Conservation (phyloP, 306 rosid genomes). For the Gastrolobium bilobum region DNA sequence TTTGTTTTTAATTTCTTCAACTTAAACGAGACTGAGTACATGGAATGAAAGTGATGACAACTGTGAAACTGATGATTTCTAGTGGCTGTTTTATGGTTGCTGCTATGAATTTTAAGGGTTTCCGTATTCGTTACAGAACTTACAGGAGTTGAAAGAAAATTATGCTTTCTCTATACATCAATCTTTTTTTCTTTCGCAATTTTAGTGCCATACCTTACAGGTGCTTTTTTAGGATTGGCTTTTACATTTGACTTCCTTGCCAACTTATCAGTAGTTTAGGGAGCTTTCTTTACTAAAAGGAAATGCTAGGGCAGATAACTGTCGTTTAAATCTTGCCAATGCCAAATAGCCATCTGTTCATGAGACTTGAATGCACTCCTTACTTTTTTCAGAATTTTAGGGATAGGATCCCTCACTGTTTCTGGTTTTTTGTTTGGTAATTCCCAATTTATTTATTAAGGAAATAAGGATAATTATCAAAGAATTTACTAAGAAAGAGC, state of each 20-base stretch:
- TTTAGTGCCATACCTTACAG: not conserved
- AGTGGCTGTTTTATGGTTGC: not conserved
- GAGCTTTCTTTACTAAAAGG: constrained; percentile 1
- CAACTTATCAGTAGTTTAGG: not conserved
- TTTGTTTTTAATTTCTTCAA: not conserved
- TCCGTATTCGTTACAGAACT: not conserved
- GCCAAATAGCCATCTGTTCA: not conserved
- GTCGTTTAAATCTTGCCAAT: constrained; percentile 5
- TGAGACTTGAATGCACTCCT: not conserved
- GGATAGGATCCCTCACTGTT: constrained; percentile 3
- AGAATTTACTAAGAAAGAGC: not conserved
- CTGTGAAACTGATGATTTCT: not conserved
- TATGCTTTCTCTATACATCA: not conserved
- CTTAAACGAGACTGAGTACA: not conserved
- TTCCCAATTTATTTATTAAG: not conserved
- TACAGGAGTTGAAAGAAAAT: not conserved
- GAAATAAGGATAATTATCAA: not conserved
- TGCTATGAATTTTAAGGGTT: not conserved
- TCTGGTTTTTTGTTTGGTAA: constrained; percentile 23
- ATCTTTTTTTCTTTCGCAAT: not conserved
- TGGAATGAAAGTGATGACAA: not conserved
- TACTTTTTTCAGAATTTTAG: not conserved
- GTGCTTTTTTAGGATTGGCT: not conserved
- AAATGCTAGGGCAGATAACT: constrained; percentile 21
- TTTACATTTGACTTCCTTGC: constrained; percentile 11